phyloP scores from a whole-genome alignment of 169 alveolate species.

The Eimeria praecox region DNA sequence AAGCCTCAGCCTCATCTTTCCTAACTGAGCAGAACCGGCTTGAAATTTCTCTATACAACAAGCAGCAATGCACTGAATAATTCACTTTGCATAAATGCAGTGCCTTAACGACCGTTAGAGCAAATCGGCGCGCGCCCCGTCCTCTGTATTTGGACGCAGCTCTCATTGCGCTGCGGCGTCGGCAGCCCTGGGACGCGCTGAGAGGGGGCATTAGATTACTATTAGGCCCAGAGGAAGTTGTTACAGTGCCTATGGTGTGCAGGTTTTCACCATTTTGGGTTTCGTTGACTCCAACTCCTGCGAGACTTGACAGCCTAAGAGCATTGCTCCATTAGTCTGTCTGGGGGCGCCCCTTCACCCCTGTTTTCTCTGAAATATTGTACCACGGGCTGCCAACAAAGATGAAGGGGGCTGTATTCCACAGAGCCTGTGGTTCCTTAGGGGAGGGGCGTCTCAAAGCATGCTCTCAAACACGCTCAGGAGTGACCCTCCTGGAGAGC shows the following conservation, averaged over 20 bases:
- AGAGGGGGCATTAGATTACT: neutral
- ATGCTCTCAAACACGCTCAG: neutral
- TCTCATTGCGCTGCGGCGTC: neutral
- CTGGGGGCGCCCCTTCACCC: neutral
- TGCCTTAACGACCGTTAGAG: neutral
- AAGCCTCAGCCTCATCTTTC: neutral
- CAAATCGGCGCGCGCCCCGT: neutral
- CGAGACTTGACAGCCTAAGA: neutral
- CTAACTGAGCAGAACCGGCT: neutral
- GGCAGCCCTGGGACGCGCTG: conserved; percentile 33
- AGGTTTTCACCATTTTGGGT: neutral
- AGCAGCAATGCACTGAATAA: neutral
- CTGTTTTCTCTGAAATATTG: neutral
- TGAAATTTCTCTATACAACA: neutral
- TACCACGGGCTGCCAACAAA: neutral
- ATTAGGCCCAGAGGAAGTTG: neutral
- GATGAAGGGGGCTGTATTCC: neutral
- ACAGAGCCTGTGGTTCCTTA: neutral
- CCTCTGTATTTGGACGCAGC: neutral
- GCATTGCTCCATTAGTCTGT: neutral
- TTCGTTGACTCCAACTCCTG: neutral
- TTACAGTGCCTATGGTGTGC: neutral
- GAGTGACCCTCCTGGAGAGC: conserved; percentile 62
- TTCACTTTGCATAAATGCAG: neutral
- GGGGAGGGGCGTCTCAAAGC: neutral